A percentile compares a stretch with the other conserved stretches of the same genome.
These are phyloP conservation scores for Hygrophorus pudorinus DNA, from an alignment of 768 basidiomycete species.

Conservation along the genomic window DNA sequence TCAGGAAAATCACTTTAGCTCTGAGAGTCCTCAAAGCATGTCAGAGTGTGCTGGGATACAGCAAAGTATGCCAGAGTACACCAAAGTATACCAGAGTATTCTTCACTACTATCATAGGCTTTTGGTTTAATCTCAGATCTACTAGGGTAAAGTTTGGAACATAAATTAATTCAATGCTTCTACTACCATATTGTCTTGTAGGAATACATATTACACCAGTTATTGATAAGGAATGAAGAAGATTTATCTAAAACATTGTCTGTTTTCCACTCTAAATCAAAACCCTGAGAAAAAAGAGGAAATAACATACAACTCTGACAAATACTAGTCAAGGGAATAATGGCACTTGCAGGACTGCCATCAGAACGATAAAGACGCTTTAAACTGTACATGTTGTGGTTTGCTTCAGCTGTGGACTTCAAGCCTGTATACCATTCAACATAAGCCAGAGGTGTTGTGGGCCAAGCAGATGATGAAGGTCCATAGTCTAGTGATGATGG, in stretches of 20 bases:
- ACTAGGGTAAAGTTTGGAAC: too few relatives aligned
- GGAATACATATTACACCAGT: too few relatives aligned
- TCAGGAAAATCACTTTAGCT: too few relatives aligned
- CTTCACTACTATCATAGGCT: too few relatives aligned
- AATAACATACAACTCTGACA: slow-evolving; percentile 19
- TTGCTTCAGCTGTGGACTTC: slow-evolving; percentile 6
- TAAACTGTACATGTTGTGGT: slow-evolving; percentile 14
- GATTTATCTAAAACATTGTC: slow-evolving; percentile 19
- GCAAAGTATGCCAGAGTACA: too few relatives aligned
- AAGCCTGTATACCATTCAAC: slow-evolving; percentile 18
- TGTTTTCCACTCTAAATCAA: slow-evolving; percentile 16
- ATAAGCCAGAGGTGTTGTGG: slow-evolving; percentile 15
- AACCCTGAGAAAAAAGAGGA: slow-evolving; percentile 14
- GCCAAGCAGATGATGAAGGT: slow-evolving; percentile 2
- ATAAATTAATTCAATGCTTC: too few relatives aligned
- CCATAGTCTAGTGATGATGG: slow-evolving; percentile 7
- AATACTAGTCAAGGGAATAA: slow-evolving; percentile 20
- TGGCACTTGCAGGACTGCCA: slow-evolving; percentile 11
- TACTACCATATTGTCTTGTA: too few relatives aligned
- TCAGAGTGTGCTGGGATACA: too few relatives aligned
- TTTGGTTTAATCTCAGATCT: too few relatives aligned
- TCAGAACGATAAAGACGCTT: neutral
- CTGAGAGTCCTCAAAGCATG: too few relatives aligned
- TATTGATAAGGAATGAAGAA: slow-evolving; percentile 16
- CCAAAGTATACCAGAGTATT: too few relatives aligned